Conservation (phyloP, 129 eudicot genomes). For the Flaveria ramosissima region DNA sequence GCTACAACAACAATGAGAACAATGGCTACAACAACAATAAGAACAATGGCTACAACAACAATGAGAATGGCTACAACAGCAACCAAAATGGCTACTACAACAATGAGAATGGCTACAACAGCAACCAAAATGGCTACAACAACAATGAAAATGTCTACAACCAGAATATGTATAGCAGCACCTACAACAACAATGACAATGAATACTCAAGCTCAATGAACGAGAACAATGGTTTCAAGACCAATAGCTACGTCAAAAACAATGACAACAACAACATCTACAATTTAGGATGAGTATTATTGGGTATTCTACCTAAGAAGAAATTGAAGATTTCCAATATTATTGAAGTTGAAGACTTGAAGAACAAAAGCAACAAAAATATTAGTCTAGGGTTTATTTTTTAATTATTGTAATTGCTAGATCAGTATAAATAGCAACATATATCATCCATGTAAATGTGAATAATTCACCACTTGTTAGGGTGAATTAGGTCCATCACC, state of each 20-base stretch:
- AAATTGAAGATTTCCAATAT: too few relatives aligned
- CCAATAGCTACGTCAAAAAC: slow-evolving; percentile 7
- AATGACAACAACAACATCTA: neutral
- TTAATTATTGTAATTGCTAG: too few relatives aligned
- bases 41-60: neutral
- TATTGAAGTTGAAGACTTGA: too few relatives aligned
- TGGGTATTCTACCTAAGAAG: too few relatives aligned
- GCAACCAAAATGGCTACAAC: slow-evolving; percentile 17
- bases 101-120: slow-evolving; percentile 13
- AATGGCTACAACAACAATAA: slow-evolving; percentile 13
- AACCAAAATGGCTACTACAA: neutral
- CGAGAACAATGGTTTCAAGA: slow-evolving; percentile 4
- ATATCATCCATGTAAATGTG: too few relatives aligned
- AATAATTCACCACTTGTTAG: too few relatives aligned
- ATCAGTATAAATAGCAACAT: too few relatives aligned
- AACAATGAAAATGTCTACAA: neutral
- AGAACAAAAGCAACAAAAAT: too few relatives aligned
- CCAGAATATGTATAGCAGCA: slow-evolving; percentile 23
- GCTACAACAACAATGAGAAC: slow-evolving; percentile 22
- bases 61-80: too few relatives aligned
- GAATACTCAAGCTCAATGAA: slow-evolving; percentile 12
- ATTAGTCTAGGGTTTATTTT: too few relatives aligned
- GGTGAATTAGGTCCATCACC: too few relatives aligned
- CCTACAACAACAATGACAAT: slow-evolving; percentile 13
- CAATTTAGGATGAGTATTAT: too few relatives aligned